Percentiles rank a stretch among this genome's conserved stretches.
phyloP scores from a whole-genome alignment of 306 rosid species.

The Styphnolobium japonicum region DNA sequence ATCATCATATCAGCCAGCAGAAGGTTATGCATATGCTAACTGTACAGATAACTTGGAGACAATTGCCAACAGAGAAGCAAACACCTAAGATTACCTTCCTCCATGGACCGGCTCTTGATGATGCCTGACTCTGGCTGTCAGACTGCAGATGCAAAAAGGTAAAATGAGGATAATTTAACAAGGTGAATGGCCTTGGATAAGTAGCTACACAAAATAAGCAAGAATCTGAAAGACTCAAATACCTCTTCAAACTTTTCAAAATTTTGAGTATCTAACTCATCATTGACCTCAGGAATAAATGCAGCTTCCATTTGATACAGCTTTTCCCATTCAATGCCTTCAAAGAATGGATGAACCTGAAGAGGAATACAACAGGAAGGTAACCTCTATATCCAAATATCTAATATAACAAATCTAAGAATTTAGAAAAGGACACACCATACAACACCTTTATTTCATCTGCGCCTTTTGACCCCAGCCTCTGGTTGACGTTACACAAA shows the following conservation, averaged over 20 bases:
- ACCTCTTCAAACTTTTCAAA: constrained; percentile 99
- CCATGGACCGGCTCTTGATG: constrained; percentile 90
- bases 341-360: constrained; percentile 79
- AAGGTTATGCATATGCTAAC: neutral
- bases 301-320: constrained; percentile 95
- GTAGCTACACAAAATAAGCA: constrained; percentile 9
- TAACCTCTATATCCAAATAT: constrained; percentile 31
- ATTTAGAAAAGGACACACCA: constrained; percentile 67
- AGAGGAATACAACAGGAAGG: constrained; percentile 29
- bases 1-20: neutral
- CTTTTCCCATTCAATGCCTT: constrained; percentile 69
- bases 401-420: constrained; percentile 32
- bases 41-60: neutral
- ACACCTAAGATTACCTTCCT: constrained; percentile 65
- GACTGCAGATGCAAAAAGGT: constrained; percentile 43
- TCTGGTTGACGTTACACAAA: constrained; percentile 73
- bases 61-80: neutral
- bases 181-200: neutral
- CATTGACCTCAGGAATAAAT: constrained; percentile 89
- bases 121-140: constrained; percentile 51
- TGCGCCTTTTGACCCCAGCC: constrained; percentile 85
- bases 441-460: constrained; percentile 94
- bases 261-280: constrained; percentile 95
- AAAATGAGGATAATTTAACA: constrained; percentile 8
- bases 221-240: constrained; percentile 25